Base-by-base conservation (phyloP, 2,329 filamentous ascomycete genomes). In the Westerdykella sp. region DNA sequence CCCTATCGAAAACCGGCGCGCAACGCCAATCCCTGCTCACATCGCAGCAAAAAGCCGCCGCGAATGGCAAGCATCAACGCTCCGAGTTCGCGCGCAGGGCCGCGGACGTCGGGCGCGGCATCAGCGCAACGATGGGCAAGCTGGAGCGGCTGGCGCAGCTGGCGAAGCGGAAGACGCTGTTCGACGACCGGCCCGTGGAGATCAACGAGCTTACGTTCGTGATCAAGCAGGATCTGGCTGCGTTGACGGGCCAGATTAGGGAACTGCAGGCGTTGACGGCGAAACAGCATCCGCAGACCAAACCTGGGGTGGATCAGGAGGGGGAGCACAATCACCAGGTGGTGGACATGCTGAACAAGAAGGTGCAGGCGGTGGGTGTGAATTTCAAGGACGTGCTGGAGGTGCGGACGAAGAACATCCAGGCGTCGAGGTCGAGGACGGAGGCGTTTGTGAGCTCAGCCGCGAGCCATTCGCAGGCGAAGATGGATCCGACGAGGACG, bases 261-360 rank as follows among this genome's bases (percentile, higher is more conserved):
- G 75, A 77, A 9, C 74, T 98, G n/a, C 87, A 95, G 63, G 72
- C 77, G 6, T 76, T 96, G 37, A 84, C 88, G 12, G 79, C 83
- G 42, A 79, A 86, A 46, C 84, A 90, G 67, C 85, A 91, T 56
- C 84, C 86, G 14, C 50, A 80, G 79, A 55, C 67, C 5, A 71
- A 67, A 36, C 47, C 69, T 22, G 62, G 60, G 46, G 64, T 60
- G 10, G 78, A 81, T 48, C 90, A 96, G 63, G 88, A 95, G 68
- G 89, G 89, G 55, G 90, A 97, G 64, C 94, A 98, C 72, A 95
- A 95, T 74, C 95, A 95, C 70, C 96, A 97, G 62, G 93, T 97
- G 25, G 87, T 96, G 3, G 83, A 95, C 49, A 77, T 97, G 63
- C 73, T 97, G 14, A 89, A 96, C 69, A 87, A 88, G 49, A 93